These are phyloP conservation scores for Abortiporus biennis DNA, from an alignment of 1,284 basidiomycete genomes.

Conservation along the genomic window DNA sequence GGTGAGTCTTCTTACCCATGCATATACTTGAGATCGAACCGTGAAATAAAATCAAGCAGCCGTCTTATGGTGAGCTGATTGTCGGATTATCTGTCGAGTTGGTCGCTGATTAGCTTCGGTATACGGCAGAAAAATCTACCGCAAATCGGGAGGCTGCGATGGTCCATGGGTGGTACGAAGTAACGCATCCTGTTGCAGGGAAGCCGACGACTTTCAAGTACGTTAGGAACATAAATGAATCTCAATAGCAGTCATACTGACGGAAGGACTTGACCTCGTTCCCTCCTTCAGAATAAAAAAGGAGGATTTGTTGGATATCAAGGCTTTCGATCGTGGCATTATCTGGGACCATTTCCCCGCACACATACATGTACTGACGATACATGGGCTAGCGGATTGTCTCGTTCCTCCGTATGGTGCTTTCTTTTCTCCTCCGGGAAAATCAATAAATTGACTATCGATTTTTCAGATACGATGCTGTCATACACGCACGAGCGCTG, in stretches of 20 bases:
- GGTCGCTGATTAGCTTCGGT: slow-evolving; percentile 9
- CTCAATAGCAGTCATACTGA: background rate
- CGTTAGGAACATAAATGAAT: slow-evolving; percentile 8
- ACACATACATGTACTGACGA: slow-evolving; percentile 52
- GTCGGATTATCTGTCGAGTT: background rate
- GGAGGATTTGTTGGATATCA: slow-evolving; percentile 53
- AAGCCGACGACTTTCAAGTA: no score
- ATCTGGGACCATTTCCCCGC: slow-evolving; percentile 62
- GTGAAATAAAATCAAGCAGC: no score
- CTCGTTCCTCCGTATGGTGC: slow-evolving; percentile 59
- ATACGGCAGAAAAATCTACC: no score
- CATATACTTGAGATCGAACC: no score
- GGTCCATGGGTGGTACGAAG: slow-evolving; percentile 52
- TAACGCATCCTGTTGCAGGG: slow-evolving; percentile 56
- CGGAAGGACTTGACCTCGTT: background rate
- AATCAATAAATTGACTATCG: background rate
- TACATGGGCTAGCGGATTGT: slow-evolving; percentile 62
- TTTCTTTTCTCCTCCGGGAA: background rate
- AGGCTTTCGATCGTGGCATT: slow-evolving; percentile 53
- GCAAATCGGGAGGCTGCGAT: no score
- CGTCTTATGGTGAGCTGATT: no score
- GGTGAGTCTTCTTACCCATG: slow-evolving; percentile 43
- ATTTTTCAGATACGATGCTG: slow-evolving; percentile 55
- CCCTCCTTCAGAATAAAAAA: slow-evolving; percentile 38
- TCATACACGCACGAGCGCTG: slow-evolving; percentile 59